Percentiles rank a stretch among this genome's conserved stretches.
Conservation (phyloP, 495 filamentous ascomycete genomes). For the Paragyromitra xinjiangensis region DNA sequence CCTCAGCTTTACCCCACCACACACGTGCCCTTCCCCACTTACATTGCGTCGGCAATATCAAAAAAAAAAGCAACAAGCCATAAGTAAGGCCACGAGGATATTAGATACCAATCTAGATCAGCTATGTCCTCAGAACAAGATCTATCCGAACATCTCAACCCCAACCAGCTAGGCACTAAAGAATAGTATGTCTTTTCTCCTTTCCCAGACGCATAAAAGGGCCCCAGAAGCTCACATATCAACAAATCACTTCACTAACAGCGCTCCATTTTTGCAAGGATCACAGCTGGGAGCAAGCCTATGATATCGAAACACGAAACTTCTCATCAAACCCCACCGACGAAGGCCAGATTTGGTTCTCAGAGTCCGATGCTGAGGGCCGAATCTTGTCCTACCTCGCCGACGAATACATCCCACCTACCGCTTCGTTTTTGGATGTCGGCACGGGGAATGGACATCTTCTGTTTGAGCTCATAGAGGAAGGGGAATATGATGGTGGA, state of each 20-base stretch:
- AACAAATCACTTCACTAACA: conserved; percentile 11
- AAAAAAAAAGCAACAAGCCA: conserved; percentile 16
- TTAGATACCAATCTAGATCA: background rate
- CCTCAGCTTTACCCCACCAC: conserved; percentile 42
- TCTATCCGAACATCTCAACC: conserved; percentile 62
- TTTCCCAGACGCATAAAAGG: background rate
- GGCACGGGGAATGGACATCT: conserved; percentile 94
- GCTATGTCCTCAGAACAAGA: conserved; percentile 11
- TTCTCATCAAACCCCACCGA: conserved; percentile 69
- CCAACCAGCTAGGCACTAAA: conserved; percentile 73
- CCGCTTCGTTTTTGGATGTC: conserved; percentile 70
- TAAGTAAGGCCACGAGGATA: background rate
- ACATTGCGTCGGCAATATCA: background rate
- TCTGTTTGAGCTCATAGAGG: conserved; percentile 75
- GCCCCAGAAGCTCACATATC: background rate
- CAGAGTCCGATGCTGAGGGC: conserved; percentile 73
- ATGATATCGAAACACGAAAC: conserved; percentile 69
- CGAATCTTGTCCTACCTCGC: conserved; percentile 68
- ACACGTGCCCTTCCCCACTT: conserved; percentile 33
- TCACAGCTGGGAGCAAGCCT: conserved; percentile 74
- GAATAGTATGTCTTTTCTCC: conserved; percentile 66
- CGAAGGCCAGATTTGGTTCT: conserved; percentile 79
- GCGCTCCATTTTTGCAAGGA: conserved; percentile 18
- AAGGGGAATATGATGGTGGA: conserved; percentile 58
- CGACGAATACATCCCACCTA: conserved; percentile 40